These are phyloP conservation scores for Claviceps monticola DNA, from an alignment of 2,329 filamentous ascomycete genomes.

Conservation along the genomic window DNA sequence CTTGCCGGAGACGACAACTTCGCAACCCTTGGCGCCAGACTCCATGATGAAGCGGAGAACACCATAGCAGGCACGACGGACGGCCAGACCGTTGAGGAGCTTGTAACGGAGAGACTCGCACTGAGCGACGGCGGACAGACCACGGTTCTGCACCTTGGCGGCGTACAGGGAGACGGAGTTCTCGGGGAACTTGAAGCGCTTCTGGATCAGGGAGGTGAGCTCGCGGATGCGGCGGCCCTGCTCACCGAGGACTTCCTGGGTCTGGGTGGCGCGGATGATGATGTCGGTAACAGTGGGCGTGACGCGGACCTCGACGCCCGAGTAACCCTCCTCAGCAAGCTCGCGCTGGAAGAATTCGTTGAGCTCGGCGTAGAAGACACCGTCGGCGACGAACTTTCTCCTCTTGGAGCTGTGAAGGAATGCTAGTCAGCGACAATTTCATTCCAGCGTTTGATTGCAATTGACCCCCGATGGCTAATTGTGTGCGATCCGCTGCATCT, in stretches of 20 bases:
- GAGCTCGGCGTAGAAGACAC: slow-evolving; percentile 99
- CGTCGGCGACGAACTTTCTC: slow-evolving; percentile 92
- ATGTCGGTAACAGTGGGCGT: slow-evolving; percentile 99
- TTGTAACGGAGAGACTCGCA: slow-evolving; percentile 99
- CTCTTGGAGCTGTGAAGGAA: slow-evolving; percentile 58
- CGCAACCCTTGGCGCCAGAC: slow-evolving; percentile 97
- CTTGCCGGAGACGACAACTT: slow-evolving; percentile 99
- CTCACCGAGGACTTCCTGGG: slow-evolving; percentile 99
- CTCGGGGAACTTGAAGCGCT: slow-evolving; percentile 99
- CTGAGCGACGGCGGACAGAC: slow-evolving; percentile 98
- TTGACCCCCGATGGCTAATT: background rate
- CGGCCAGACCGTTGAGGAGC: slow-evolving; percentile 97
- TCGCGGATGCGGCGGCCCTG: slow-evolving; percentile 99
- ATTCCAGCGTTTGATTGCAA: background rate
- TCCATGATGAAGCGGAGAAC: slow-evolving; percentile 99
- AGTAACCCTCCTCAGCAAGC: slow-evolving; percentile 99
- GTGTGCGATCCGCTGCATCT: background rate
- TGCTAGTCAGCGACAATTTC: slow-evolving; percentile 2
- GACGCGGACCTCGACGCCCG: slow-evolving; percentile 98
- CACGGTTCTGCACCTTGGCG: slow-evolving; percentile 99
- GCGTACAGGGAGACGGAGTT: slow-evolving; percentile 99
- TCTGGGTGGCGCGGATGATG: slow-evolving; percentile 99
- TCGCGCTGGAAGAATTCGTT: slow-evolving; percentile 99
- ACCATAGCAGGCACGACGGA: slow-evolving; percentile 98
- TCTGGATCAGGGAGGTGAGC: slow-evolving; percentile 99